phyloP scores from a whole-genome alignment of 805 yeast species.

The Ogataea pini region DNA sequence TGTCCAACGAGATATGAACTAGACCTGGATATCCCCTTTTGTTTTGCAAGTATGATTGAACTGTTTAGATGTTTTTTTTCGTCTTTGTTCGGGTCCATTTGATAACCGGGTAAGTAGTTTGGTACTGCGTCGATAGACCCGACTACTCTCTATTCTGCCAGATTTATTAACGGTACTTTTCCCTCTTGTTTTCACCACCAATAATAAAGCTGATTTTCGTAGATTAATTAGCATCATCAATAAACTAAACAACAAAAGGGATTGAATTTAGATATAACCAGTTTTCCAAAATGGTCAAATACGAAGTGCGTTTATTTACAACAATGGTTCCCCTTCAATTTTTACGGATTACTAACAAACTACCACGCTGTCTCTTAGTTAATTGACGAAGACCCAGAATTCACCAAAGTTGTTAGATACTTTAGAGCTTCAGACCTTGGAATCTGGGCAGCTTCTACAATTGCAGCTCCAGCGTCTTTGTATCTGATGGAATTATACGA shows the following conservation, averaged over 20 bases:
- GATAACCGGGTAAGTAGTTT: conserved; percentile 1
- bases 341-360: conserved; percentile 1
- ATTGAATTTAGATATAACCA: too few species aligned
- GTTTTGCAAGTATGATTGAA: neutral
- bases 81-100: neutral
- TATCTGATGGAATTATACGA: conserved; percentile 47
- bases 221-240: neutral
- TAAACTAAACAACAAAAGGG: too few species aligned
- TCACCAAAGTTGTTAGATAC: conserved; percentile 68
- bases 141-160: neutral
- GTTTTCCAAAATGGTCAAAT: conserved; percentile 26
- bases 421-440: conserved; percentile 69
- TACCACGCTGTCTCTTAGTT: conserved; percentile 27
- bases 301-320: conserved; percentile 35
- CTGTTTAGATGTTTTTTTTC: too few species aligned
- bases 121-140: neutral
- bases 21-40: neutral
- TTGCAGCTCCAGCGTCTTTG: conserved; percentile 49
- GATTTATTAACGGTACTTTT: too few species aligned
- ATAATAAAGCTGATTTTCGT: neutral
- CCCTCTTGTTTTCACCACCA: too few species aligned
- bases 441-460: conserved; percentile 48
- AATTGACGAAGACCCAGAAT: conserved; percentile 81
- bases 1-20: too few species aligned
- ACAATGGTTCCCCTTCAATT: too few species aligned